phyloP scores from a whole-genome alignment of 345 rosid genomes.

The Brassica napus region Da-Ae NC_063440.1:13741001-13741500 shows the following conservation, averaged over 20 bases:
- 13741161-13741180: background rate
- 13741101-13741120: background rate
- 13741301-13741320: too few species aligned
- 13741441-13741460: background rate
- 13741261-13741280: too few species aligned
- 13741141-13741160: background rate
- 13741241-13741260: too few species aligned
- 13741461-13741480: background rate
- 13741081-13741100: too few species aligned
- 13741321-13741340: too few species aligned
- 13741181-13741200: background rate
- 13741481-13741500: background rate
- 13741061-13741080: too few species aligned
- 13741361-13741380: too few species aligned
- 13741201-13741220: background rate
- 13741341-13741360: too few species aligned
- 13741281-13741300: too few species aligned
- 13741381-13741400: too few species aligned
- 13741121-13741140: background rate
- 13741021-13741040: background rate
- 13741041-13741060: background rate
- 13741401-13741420: too few species aligned
- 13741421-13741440: background rate
- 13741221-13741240: too few species aligned
- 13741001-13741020: background rate